phyloP scores from a whole-genome alignment of 2,329 filamentous ascomycete genomes.

The Botrytis porri region DNA sequence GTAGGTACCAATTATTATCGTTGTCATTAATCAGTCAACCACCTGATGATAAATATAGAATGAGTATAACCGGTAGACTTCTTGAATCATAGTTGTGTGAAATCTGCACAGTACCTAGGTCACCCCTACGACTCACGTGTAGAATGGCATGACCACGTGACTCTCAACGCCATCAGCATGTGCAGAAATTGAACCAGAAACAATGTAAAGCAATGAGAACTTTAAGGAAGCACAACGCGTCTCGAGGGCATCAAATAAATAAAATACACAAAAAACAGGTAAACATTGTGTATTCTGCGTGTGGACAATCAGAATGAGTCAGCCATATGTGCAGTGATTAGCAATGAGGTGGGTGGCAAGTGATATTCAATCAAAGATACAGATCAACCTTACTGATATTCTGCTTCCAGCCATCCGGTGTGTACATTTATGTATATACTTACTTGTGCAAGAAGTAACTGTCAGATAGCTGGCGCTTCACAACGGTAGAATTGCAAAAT shows the following conservation, averaged over 20 bases:
- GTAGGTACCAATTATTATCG: not conserved
- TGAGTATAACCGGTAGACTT: no score
- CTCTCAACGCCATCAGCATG: not conserved
- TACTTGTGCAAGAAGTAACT: not conserved
- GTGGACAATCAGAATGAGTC: not conserved
- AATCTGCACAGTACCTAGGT: not conserved
- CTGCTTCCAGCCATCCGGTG: not conserved
- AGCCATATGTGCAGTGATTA: not conserved
- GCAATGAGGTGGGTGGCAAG: not conserved
- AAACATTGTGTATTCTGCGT: not conserved
- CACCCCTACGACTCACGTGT: not conserved
- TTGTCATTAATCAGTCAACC: not conserved
- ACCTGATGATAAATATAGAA: not conserved
- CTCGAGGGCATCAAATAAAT: not conserved
- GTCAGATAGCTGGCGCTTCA: not conserved
- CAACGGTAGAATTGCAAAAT: not conserved
- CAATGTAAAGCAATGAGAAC: not conserved
- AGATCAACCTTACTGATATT: not conserved
- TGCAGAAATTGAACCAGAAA: not conserved
- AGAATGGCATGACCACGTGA: not conserved
- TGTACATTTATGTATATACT: not conserved
- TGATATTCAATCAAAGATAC: not conserved
- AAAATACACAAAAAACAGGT: not conserved
- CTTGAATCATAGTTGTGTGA: not conserved
- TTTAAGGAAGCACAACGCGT: not conserved